Evolutionary conservation across 2,329 filamentous ascomycete species (phyloP).

Genomic region (Clonostachys sp.): DNA sequence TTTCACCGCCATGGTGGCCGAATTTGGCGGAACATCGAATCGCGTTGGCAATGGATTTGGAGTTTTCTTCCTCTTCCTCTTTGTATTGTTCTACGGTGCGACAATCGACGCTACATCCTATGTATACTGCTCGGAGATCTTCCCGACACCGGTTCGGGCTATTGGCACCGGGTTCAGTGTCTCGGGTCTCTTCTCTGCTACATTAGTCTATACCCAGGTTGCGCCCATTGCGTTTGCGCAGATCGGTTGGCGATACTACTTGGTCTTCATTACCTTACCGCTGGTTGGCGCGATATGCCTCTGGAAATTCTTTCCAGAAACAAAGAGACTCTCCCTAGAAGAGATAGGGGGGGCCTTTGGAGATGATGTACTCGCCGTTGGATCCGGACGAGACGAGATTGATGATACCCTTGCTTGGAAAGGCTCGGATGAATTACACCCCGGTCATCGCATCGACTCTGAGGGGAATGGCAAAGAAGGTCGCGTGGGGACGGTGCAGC

Average conservation of each 20-base stretch:
- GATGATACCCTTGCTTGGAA: too few relatives aligned
- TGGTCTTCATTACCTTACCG: not conserved
- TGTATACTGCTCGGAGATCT: constrained; percentile 8
- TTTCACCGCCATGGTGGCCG: not conserved
- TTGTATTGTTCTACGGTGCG: not conserved
- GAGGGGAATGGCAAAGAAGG: too few relatives aligned
- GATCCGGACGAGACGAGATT: too few relatives aligned
- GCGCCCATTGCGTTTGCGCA: not conserved
- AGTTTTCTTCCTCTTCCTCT: not conserved
- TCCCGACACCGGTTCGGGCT: constrained; percentile 6
- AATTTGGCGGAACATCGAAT: not conserved
- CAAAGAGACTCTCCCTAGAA: not conserved
- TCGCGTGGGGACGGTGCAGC: too few relatives aligned
- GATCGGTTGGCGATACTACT: not conserved
- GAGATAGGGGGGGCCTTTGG: not conserved
- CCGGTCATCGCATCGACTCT: too few relatives aligned
- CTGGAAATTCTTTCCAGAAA: not conserved
- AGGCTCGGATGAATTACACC: too few relatives aligned
- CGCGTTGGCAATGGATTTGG: not conserved
- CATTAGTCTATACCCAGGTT: constrained; percentile 3
- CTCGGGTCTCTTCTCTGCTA: constrained; percentile 2
- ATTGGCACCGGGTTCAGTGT: constrained; percentile 5
- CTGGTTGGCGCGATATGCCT: not conserved
- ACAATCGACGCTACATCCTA: constrained; percentile 5
- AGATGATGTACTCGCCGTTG: too few relatives aligned